A percentile compares a stretch with the other conserved stretches of the same genome.
Evolutionary conservation across 805 yeast genomes (phyloP).

Genomic region (Teunomyces tritomae): DNA sequence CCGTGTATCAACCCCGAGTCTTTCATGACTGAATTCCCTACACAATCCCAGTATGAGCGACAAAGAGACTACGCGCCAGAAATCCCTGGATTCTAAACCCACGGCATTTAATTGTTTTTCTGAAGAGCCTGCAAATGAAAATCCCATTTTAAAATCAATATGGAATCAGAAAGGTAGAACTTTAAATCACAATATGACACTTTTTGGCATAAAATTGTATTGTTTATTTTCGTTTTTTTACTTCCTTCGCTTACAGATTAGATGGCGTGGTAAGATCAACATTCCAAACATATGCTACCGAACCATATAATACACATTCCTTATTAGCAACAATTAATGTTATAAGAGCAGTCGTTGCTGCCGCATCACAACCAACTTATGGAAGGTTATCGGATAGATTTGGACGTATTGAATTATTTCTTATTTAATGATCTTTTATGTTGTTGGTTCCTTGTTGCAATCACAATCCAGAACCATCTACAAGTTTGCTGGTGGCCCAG

Average conservation of each 20-base stretch:
- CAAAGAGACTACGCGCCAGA: neutral
- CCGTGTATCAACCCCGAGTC: neutral
- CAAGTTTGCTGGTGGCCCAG: conserved; percentile 63
- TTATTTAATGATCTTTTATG: conserved; percentile 51
- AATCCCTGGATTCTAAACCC: neutral
- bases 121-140: neutral
- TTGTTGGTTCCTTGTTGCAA: conserved; percentile 61
- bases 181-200: conserved; percentile 49
- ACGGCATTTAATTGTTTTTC: neutral
- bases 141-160: conserved; percentile 26
- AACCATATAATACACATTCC: conserved; percentile 53
- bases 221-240: conserved; percentile 51
- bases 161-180: conserved; percentile 58
- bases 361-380: conserved; percentile 62
- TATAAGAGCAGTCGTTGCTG: conserved; percentile 57
- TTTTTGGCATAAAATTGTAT: conserved; percentile 31
- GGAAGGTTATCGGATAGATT: conserved; percentile 65
- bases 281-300: conserved; percentile 55
- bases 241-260: conserved; percentile 58
- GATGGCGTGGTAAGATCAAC: conserved; percentile 50
- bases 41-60: neutral
- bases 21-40: too few species aligned
- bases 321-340: conserved; percentile 58
- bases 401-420: conserved; percentile 56
- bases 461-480: conserved; percentile 58